These are phyloP conservation scores for Casuarina cunninghamiana DNA, from an alignment of 306 rosid species.

Conservation along the genomic window DNA sequence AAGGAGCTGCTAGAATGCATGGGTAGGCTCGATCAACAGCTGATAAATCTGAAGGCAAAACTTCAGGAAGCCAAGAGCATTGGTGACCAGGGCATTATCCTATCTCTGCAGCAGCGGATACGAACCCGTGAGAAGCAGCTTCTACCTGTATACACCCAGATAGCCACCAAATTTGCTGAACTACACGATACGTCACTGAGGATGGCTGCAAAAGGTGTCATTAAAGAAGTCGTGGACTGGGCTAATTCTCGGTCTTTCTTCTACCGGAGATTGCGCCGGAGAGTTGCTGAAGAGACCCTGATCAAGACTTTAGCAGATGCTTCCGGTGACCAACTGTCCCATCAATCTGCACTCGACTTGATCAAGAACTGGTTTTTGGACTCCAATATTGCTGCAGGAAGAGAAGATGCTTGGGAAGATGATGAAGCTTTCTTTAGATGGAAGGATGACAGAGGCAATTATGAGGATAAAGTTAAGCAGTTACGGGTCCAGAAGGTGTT, in stretches of 20 bases:
- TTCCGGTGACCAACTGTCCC: constrained; percentile 78
- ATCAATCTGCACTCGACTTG: constrained; percentile 61
- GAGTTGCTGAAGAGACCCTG: constrained; percentile 75
- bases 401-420: constrained; percentile 68
- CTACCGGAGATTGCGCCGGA: constrained; percentile 70
- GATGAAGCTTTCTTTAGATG: constrained; percentile 82
- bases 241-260: constrained; percentile 72
- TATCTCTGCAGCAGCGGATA: constrained; percentile 77
- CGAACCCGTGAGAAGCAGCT: constrained; percentile 86
- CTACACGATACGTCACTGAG: constrained; percentile 91
- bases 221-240: constrained; percentile 88
- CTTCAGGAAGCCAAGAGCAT: constrained; percentile 73
- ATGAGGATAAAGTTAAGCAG: constrained; percentile 76
- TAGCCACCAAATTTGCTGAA: constrained; percentile 93
- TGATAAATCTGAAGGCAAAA: constrained; percentile 68
- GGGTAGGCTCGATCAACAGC: constrained; percentile 86
- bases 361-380: constrained; percentile 67
- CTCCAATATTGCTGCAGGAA: constrained; percentile 52
- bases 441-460: constrained; percentile 63
- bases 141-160: constrained; percentile 87
- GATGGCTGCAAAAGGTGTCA: constrained; percentile 94
- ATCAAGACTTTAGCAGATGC: constrained; percentile 72
- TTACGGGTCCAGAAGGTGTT: constrained; percentile 77
- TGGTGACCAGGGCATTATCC: constrained; percentile 36
- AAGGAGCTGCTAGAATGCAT: constrained; percentile 89